Conservation (phyloP, 2,329 filamentous ascomycete species). For the Claviceps sp. region DNA sequence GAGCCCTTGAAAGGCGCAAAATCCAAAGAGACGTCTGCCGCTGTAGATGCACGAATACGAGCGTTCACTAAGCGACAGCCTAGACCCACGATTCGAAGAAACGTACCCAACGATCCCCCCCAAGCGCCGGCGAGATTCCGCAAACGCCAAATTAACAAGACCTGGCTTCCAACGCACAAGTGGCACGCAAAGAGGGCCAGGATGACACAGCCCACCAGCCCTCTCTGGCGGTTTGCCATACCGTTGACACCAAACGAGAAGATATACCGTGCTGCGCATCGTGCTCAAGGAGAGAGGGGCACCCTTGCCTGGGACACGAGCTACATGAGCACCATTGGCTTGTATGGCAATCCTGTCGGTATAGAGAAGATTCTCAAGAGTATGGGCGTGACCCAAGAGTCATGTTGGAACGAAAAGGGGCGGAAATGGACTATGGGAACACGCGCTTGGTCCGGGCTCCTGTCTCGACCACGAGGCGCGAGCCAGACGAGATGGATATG, state of each 20-base stretch:
- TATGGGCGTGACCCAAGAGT: slow-evolving; percentile 47
- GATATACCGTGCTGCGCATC: slow-evolving; percentile 75
- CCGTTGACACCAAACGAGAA: slow-evolving; percentile 81
- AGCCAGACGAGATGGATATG: slow-evolving; percentile 45
- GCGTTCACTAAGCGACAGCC: slow-evolving; percentile 17
- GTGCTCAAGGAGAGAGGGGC: slow-evolving; percentile 61
- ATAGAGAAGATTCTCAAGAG: slow-evolving; percentile 53
- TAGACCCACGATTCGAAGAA: slow-evolving; percentile 56
- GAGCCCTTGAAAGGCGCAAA: slow-evolving; percentile 5
- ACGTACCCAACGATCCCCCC: slow-evolving; percentile 49
- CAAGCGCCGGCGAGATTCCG: slow-evolving; percentile 54
- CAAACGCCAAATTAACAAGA: slow-evolving; percentile 77
- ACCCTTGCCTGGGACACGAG: slow-evolving; percentile 86
- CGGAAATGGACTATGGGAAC: slow-evolving; percentile 53
- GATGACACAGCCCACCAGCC: slow-evolving; percentile 67
- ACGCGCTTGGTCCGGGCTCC: slow-evolving; percentile 33
- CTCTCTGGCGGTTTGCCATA: slow-evolving; percentile 82
- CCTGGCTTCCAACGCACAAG: slow-evolving; percentile 87
- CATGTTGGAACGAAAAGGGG: slow-evolving; percentile 49
- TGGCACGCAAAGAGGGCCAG: slow-evolving; percentile 87
- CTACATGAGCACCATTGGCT: slow-evolving; percentile 75
- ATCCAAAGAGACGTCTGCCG: neutral
- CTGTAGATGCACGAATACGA: slow-evolving; percentile 7
- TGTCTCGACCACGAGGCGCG: slow-evolving; percentile 40
- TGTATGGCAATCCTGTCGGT: slow-evolving; percentile 54